phyloP scores from a whole-genome alignment of 2,329 filamentous ascomycete species.

The Hypomyces rosellus region DNA sequence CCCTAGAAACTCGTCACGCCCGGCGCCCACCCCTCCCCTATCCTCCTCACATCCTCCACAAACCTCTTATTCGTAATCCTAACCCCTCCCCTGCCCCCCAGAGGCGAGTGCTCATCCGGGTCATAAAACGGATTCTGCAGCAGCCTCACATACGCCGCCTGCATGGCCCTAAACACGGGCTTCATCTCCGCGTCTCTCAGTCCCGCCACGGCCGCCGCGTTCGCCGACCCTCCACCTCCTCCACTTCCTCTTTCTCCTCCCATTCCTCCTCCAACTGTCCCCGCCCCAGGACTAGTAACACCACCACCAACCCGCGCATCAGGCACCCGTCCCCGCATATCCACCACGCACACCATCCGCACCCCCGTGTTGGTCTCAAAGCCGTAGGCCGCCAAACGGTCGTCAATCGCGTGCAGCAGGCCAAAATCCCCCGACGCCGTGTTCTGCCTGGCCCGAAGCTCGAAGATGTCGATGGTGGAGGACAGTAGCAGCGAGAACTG shows the following conservation, averaged over 20 bases:
- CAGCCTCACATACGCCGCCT: constrained; percentile 82
- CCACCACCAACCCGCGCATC: constrained; percentile 18
- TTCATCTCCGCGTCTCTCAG: constrained; percentile 83
- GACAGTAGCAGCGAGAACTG: constrained; percentile 91
- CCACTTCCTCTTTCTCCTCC: constrained; percentile 8
- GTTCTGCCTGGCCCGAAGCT: constrained; percentile 70
- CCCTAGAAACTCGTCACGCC: constrained; percentile 56
- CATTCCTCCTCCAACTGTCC: constrained; percentile 8
- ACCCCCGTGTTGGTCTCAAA: constrained; percentile 95
- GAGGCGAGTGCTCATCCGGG: constrained; percentile 73
- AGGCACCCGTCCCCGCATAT: constrained; percentile 70
- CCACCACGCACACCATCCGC: constrained; percentile 83
- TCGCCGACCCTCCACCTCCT: neutral
- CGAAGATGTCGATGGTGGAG: constrained; percentile 88
- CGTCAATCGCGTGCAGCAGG: constrained; percentile 86
- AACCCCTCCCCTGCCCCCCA: constrained; percentile 47
- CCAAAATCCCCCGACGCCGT: constrained; percentile 77
- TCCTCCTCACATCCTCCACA: constrained; percentile 71
- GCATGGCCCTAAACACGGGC: constrained; percentile 83
- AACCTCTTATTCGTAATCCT: constrained; percentile 81
- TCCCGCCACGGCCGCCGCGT: constrained; percentile 43
- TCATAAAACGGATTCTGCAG: constrained; percentile 93
- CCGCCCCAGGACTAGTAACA: neutral
- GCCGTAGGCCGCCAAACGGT: constrained; percentile 87
- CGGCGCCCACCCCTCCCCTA: constrained; percentile 79